These are phyloP conservation scores for Drosera capensis DNA, from an alignment of 148 eudicot genomes.

Conservation along the genomic window DNA sequence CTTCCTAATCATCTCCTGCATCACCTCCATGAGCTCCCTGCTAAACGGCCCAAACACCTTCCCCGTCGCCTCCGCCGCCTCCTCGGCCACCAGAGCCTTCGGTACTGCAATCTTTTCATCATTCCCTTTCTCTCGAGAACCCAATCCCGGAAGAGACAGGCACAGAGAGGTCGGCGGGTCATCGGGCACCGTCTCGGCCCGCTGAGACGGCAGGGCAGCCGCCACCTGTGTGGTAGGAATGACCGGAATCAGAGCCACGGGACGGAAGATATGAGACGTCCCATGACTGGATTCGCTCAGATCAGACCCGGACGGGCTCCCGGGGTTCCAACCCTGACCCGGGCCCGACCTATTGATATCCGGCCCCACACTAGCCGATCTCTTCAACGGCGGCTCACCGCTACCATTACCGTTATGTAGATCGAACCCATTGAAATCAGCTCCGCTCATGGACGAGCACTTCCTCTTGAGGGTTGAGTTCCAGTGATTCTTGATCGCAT, in stretches of 20 bases:
- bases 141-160: conserved; percentile 39
- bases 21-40: conserved; percentile 28
- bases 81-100: not conserved
- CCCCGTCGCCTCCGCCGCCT: conserved; percentile 8
- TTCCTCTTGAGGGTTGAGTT: conserved; percentile 47
- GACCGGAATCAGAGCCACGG: conserved; percentile 15
- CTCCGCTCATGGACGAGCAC: conserved; percentile 28
- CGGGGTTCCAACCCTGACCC: conserved; percentile 14
- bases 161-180: conserved; percentile 27
- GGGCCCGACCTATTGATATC: conserved; percentile 8
- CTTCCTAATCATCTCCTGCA: conserved; percentile 44
- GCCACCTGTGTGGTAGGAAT: conserved; percentile 11
- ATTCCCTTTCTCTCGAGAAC: conserved; percentile 1
- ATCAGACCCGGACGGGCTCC: conserved; percentile 35
- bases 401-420: too few relatives aligned
- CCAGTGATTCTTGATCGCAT: conserved; percentile 60
- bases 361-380: conserved; percentile 44
- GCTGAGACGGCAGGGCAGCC: conserved; percentile 7
- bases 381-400: conserved; percentile 25
- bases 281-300: conserved; percentile 25
- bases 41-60: conserved; percentile 24
- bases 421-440: conserved; percentile 17
- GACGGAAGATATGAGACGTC: conserved; percentile 14
- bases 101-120: too few relatives aligned
- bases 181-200: conserved; percentile 2